phyloP scores from a whole-genome alignment of 73 alveolate genomes.

The Stentor coeruleus region DNA sequence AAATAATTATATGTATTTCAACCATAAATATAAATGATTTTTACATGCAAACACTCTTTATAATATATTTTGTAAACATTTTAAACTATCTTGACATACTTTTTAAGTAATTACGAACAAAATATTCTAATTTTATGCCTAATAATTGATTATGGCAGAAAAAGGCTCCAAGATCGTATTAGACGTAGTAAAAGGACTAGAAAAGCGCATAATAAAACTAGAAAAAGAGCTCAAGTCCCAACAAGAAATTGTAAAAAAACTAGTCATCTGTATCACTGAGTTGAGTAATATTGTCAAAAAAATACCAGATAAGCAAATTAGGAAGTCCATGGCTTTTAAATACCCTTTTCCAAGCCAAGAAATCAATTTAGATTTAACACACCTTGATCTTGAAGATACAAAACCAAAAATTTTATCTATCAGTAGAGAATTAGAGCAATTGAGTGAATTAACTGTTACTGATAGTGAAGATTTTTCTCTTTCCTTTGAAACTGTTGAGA shows the following conservation, averaged over 20 bases:
- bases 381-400: not conserved
- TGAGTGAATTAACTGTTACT: not conserved
- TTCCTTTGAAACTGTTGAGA: not conserved
- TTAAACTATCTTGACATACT: too few relatives aligned
- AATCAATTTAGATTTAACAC: not conserved
- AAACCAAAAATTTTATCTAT: not conserved
- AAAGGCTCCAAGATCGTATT: not conserved
- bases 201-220: not conserved
- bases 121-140: not conserved
- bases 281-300: not conserved
- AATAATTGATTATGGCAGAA: not conserved
- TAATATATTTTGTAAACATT: too few relatives aligned
- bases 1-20: too few relatives aligned
- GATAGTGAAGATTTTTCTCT: not conserved
- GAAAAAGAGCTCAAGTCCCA: conserved; percentile 6
- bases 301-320: not conserved
- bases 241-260: not conserved
- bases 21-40: too few relatives aligned
- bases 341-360: not conserved
- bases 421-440: not conserved
- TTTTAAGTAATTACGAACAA: too few relatives aligned
- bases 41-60: too few relatives aligned
- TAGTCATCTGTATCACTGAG: not conserved
- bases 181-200: not conserved
- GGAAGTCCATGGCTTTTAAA: not conserved